Percentiles rank a stretch among this genome's conserved stretches.
These are phyloP conservation scores for Rhamnella rubrinervis DNA, from an alignment of 331 rosid species.

Conservation along the genomic window DNA sequence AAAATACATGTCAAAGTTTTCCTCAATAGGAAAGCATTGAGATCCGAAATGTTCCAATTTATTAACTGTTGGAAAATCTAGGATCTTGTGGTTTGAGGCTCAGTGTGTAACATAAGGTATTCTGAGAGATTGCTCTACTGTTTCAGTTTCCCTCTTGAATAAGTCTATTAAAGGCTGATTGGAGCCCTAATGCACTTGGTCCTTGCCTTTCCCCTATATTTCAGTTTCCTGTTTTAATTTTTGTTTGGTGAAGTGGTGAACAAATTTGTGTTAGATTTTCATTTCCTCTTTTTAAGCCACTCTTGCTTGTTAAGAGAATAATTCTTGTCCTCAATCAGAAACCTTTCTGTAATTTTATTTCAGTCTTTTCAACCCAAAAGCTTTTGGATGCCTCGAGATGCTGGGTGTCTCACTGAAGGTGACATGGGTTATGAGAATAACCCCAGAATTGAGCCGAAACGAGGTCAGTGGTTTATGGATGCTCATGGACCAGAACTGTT, in stretches of 20 bases:
- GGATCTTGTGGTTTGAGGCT: neutral
- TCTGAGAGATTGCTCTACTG: neutral
- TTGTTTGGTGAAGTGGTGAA: neutral
- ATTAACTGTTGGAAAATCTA: neutral
- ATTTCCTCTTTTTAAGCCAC: conserved; percentile 10
- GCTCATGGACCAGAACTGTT: conserved; percentile 56
- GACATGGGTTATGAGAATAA: conserved; percentile 76
- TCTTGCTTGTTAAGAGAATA: conserved; percentile 17
- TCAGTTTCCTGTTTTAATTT: neutral
- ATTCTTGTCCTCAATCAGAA: neutral
- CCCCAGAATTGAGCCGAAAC: conserved; percentile 74
- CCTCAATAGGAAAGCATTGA: neutral
- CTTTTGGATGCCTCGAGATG: conserved; percentile 75
- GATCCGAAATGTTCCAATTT: neutral
- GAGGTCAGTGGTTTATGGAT: conserved; percentile 85
- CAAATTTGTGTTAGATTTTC: neutral
- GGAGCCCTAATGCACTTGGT: neutral
- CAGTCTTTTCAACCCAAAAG: conserved; percentile 86
- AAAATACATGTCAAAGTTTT: neutral
- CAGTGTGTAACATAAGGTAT: neutral
- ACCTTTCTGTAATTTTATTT: conserved; percentile 28
- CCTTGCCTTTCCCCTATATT: neutral
- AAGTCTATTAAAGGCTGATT: neutral
- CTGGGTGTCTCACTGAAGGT: conserved; percentile 74
- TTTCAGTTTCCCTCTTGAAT: neutral